Percentiles rank a stretch among this genome's conserved stretches.
Conservation (phyloP, 164 flowering plant genomes). For the Magnolia officinalis region DNA sequence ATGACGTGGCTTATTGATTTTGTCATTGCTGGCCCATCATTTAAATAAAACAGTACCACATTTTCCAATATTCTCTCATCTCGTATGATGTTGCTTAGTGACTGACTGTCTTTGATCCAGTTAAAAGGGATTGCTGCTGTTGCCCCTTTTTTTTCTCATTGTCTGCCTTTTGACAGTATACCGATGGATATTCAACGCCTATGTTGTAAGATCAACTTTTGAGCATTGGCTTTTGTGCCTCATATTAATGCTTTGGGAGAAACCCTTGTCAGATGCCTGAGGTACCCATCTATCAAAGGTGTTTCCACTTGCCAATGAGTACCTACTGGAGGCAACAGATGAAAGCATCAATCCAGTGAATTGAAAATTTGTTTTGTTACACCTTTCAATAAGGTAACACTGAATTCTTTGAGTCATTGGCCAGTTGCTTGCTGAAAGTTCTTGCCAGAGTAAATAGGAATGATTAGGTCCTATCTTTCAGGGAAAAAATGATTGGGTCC, state of each 20-base stretch:
- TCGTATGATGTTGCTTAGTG: not conserved
- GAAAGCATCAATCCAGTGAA: slow-evolving; percentile 21
- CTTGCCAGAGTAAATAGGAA: too few species aligned
- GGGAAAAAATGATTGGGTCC: not conserved
- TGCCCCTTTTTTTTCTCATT: slow-evolving; percentile 98
- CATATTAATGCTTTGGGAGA: slow-evolving; percentile 81
- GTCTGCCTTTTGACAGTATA: slow-evolving; percentile 83
- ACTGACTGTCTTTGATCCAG: slow-evolving; percentile 30
- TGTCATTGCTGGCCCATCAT: not conserved
- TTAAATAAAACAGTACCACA: not conserved
- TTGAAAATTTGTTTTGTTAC: slow-evolving; percentile 79
- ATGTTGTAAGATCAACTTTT: slow-evolving; percentile 91
- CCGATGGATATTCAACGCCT: slow-evolving; percentile 74
- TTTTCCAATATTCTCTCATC: not conserved
- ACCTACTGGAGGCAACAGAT: slow-evolving; percentile 39
- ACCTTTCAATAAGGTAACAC: slow-evolving; percentile 88
- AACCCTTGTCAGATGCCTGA: slow-evolving; percentile 72
- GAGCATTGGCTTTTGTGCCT: slow-evolving; percentile 80
- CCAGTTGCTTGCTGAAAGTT: not conserved
- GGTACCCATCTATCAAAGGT: slow-evolving; percentile 30
- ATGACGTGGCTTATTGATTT: not conserved
- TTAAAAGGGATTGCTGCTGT: slow-evolving; percentile 87
- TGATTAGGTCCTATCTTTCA: not conserved
- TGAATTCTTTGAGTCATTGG: not conserved
- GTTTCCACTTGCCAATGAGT: slow-evolving; percentile 22